A percentile compares a stretch with the other conserved stretches of the same genome.
Evolutionary conservation across 1,284 basidiomycete species (phyloP).

Genomic region (Sanghuangporus sanghuang): DNA sequence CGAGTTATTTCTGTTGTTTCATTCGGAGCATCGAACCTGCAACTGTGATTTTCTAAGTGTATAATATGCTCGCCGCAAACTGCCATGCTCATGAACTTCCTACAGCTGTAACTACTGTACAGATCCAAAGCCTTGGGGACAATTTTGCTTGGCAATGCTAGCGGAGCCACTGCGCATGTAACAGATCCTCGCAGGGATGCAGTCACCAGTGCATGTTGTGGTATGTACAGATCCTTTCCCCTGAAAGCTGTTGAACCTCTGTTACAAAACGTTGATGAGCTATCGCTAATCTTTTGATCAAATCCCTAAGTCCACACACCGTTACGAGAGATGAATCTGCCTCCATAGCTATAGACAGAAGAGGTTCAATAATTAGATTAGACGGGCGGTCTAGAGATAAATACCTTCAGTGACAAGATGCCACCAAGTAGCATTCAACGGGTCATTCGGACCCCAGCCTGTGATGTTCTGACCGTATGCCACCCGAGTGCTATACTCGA

Average conservation of each 20-base stretch:
- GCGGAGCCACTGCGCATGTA: conserved; percentile 74
- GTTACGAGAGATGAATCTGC: conserved; percentile 51
- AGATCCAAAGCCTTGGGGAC: conserved; percentile 57
- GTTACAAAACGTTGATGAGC: not conserved
- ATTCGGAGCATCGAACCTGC: too few species aligned
- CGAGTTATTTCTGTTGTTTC: too few species aligned
- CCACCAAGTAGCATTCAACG: conserved; percentile 83
- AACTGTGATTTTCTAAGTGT: too few species aligned
- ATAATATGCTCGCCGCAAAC: too few species aligned
- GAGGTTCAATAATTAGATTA: not conserved
- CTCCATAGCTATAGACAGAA: conserved; percentile 50
- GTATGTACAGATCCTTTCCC: conserved; percentile 60
- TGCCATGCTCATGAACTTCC: too few species aligned
- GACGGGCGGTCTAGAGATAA: conserved; percentile 12
- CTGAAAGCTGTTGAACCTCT: conserved; percentile 68
- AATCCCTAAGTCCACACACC: conserved; percentile 31
- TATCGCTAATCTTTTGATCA: not conserved
- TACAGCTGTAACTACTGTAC: conserved; percentile 40
- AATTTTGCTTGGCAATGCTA: conserved; percentile 53
- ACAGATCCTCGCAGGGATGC: conserved; percentile 66
- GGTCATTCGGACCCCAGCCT: conserved; percentile 60
- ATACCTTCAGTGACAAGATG: conserved; percentile 71
- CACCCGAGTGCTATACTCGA: conserved; percentile 70
- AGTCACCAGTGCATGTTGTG: conserved; percentile 54
- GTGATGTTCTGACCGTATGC: conserved; percentile 60